Evolutionary conservation across 768 basidiomycete genomes (phyloP).

Genomic region (Trametes coccinea): DNA sequence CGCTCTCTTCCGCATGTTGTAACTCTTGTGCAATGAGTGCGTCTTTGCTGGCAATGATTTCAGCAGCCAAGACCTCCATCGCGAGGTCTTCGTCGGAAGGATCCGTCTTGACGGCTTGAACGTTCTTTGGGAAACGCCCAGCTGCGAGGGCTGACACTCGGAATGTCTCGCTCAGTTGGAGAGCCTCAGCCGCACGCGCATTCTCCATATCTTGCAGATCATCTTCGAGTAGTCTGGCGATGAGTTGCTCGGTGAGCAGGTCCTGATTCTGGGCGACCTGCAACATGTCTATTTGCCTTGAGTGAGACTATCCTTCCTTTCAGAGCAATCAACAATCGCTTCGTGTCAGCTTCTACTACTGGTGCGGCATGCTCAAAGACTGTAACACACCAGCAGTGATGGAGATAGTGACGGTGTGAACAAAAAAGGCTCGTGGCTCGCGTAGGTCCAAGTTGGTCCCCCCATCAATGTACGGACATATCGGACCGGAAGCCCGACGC

Average conservation of each 20-base stretch:
- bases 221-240: conserved; percentile 37
- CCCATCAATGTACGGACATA: background rate
- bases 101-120: background rate
- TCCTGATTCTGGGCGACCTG: conserved; percentile 25
- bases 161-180: conserved; percentile 36
- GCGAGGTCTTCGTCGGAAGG: conserved; percentile 32
- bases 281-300: background rate
- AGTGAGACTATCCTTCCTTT: too few species aligned
- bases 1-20: conserved; percentile 32
- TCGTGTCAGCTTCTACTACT: too few species aligned
- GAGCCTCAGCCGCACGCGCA: conserved; percentile 35
- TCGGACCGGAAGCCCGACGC: background rate
- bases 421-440: background rate
- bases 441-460: conserved; percentile 15
- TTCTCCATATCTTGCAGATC: conserved; percentile 30
- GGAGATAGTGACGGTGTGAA: background rate
- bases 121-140: conserved; percentile 28
- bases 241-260: conserved; percentile 34
- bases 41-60: conserved; percentile 34
- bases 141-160: conserved; percentile 30
- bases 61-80: conserved; percentile 31
- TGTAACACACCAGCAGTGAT: too few species aligned
- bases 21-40: conserved; percentile 35
- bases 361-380: too few species aligned
- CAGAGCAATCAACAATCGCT: too few species aligned